Conservation (phyloP, 768 basidiomycete genomes). For the Candolleomyces aberdarensis region DNA sequence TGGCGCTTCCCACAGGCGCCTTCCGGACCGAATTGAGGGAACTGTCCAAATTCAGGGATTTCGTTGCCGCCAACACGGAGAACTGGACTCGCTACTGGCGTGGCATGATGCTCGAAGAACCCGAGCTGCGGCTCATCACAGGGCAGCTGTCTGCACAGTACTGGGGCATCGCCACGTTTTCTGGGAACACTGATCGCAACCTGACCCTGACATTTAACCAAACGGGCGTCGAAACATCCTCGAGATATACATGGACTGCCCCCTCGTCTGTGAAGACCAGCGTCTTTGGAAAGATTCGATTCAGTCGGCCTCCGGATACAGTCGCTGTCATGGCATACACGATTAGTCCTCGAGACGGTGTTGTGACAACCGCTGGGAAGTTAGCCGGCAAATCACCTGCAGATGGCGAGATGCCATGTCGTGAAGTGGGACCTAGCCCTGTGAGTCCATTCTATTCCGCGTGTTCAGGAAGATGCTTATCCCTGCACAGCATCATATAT, state of each 20-base stretch:
- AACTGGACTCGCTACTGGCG: conserved; percentile 1
- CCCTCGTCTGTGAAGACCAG: neutral
- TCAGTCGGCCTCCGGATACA: neutral
- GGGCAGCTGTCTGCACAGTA: neutral
- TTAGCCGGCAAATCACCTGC: no score
- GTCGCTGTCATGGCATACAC: neutral
- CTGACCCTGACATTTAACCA: conserved; percentile 1
- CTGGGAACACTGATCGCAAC: neutral
- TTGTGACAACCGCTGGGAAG: no score
- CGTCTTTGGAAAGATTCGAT: neutral
- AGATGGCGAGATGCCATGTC: no score
- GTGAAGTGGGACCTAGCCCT: no score
- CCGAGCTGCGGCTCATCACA: conserved; percentile 5
- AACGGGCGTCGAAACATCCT: neutral
- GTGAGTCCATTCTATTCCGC: no score
- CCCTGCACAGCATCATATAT: neutral
- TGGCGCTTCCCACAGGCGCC: conserved; percentile 5
- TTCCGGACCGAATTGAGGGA: conserved; percentile 3
- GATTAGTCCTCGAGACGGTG: neutral
- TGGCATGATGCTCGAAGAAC: neutral
- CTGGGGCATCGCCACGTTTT: conserved; percentile 5
- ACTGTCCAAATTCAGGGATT: conserved; percentile 4
- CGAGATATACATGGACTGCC: neutral
- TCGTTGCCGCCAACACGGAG: neutral
- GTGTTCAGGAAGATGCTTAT: neutral